These are phyloP conservation scores for Cladophialophora psammophila DNA, from an alignment of 2,329 filamentous ascomycete genomes.

Conservation along the genomic window DNA sequence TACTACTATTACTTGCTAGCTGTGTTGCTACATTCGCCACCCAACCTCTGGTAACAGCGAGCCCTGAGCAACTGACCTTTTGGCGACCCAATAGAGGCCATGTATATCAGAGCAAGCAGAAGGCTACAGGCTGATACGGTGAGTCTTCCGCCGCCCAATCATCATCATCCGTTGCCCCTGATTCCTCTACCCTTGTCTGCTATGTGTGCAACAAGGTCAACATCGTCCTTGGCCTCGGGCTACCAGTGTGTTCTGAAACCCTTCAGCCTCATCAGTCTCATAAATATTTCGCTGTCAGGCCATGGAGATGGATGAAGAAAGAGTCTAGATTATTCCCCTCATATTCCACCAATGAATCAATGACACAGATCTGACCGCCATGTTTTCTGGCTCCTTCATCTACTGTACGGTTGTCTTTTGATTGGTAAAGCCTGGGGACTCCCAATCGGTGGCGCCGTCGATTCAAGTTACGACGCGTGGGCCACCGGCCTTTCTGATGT, in stretches of 20 bases:
- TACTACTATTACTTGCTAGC: no score
- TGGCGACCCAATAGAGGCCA: background rate
- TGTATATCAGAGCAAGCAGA: background rate
- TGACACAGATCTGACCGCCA: background rate
- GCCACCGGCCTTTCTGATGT: constrained; percentile 11
- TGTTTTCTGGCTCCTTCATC: background rate
- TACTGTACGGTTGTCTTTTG: background rate
- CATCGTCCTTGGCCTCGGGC: background rate
- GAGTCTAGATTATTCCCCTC: background rate
- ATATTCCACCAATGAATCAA: constrained; percentile 1
- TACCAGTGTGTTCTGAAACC: background rate
- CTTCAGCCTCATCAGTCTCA: constrained; percentile 7
- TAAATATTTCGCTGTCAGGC: background rate
- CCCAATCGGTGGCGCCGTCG: constrained; percentile 14
- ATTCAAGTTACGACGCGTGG: constrained; percentile 15
- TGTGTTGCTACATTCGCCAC: background rate
- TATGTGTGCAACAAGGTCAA: background rate
- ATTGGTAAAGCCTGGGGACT: constrained; percentile 4
- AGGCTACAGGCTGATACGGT: background rate
- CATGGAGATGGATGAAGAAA: background rate
- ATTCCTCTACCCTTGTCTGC: background rate
- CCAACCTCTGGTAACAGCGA: background rate
- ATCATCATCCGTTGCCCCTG: background rate
- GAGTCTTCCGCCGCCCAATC: background rate
- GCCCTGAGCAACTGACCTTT: background rate